Percentiles rank a stretch among this genome's conserved stretches.
Evolutionary conservation across 148 eudicot species (phyloP).

Genomic region (Persicaria maculosa): DNA sequence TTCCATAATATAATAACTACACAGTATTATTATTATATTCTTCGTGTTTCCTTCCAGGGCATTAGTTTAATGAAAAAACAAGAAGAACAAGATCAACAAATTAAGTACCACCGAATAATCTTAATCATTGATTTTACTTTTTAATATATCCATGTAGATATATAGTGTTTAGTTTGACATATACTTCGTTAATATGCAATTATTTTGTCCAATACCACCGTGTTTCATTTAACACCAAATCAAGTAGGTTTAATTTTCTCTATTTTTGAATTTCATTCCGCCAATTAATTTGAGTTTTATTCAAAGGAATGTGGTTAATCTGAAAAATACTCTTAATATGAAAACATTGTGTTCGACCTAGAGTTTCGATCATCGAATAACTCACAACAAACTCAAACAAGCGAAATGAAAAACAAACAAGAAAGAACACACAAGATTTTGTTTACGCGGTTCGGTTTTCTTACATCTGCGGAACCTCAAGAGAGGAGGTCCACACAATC

Average conservation of each 20-base stretch:
- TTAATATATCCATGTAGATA: background rate
- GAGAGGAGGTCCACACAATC: no score
- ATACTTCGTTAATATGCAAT: background rate
- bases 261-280: background rate
- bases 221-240: background rate
- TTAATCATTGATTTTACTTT: background rate
- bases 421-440: no score
- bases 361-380: no score
- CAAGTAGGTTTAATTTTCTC: background rate
- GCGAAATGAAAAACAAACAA: no score
- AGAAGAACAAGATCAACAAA: no score
- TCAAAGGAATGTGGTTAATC: no score
- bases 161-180: background rate
- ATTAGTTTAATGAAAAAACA: background rate
- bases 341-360: no score
- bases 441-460: no score
- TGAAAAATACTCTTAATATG: no score
- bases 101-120: accelerated
- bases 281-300: background rate
- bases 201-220: background rate
- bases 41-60: background rate
- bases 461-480: no score
- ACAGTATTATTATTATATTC: background rate
- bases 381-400: no score
- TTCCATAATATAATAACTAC: no score